A percentile compares a stretch with the other conserved stretches of the same genome.
phyloP scores from a whole-genome alignment of 129 eudicot genomes.

The Silybum marianum region DNA sequence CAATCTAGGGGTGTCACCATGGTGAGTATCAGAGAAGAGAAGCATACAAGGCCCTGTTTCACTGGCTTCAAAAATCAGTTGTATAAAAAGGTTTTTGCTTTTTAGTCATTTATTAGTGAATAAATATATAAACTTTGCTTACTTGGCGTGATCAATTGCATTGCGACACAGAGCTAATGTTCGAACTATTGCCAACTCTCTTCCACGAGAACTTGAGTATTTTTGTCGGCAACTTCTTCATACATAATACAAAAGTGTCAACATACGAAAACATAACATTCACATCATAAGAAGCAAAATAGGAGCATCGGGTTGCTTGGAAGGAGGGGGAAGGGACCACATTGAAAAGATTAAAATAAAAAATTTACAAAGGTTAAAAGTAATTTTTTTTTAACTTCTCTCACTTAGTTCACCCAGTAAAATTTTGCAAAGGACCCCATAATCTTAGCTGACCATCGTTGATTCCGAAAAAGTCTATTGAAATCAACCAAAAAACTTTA shows the following conservation, averaged over 20 bases:
- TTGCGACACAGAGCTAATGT: conserved; percentile 69
- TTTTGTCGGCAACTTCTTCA: conserved; percentile 68
- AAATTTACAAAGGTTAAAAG: too few species aligned
- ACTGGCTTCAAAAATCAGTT: conserved; percentile 36
- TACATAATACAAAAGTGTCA: conserved; percentile 16
- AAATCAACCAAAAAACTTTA: too few species aligned
- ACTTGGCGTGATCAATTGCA: conserved; percentile 86
- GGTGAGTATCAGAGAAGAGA: conserved; percentile 81
- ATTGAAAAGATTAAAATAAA: too few species aligned
- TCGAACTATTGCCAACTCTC: conserved; percentile 76
- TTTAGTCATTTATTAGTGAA: not conserved
- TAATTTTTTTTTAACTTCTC: too few species aligned
- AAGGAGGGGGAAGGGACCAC: too few species aligned
- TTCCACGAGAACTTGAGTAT: conserved; percentile 68
- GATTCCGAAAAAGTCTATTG: too few species aligned
- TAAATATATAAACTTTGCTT: conserved; percentile 13
- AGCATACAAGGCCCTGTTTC: conserved; percentile 65
- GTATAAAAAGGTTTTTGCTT: not conserved
- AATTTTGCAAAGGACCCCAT: too few species aligned
- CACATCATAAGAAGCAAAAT: not conserved
- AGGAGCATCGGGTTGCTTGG: not conserved
- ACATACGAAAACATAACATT: not conserved
- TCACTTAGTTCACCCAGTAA: too few species aligned
- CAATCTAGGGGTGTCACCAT: conserved; percentile 74
- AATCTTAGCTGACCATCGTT: too few species aligned